Base-by-base conservation (phyloP, 345 rosid genomes). In the Nephelium lappaceum region DNA sequence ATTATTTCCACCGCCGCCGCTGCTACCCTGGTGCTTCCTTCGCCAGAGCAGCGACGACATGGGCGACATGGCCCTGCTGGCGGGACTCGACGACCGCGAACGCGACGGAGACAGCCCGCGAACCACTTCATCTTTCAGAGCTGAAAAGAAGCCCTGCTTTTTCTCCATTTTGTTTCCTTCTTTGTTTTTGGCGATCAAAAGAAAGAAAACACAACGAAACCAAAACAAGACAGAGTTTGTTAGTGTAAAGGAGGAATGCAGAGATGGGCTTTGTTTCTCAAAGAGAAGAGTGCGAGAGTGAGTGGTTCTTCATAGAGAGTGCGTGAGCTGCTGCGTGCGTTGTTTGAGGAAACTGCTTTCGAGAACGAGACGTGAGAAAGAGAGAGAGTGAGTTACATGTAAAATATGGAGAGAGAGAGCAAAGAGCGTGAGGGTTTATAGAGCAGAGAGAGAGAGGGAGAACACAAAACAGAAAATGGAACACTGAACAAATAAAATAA, bases 101-200 rank as follows among this genome's bases (percentile, higher is more conserved):
- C 99, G 93, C 10, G 96, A 88, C 8, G 99, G 99, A 3, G 98
- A 94, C 1, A 96, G 86, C 19, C 98, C 96, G 8, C 97, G 87
- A 23, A 92, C 90, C 0, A 95, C 92, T 77, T 93, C 99, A 4
- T 90, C 88, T 84, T 87, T 96, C 18, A 96, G 94, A 62, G 97
- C 84, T 6, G 98, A 87, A 88, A 96, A 93, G 77, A 96, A 96
- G 15, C 95, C 90, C 78, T 94, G 97, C 70, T 90, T 94, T 79
- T 88, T 96, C 85, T 96, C 99, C 98, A 96, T 96, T 69, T 58
- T 62, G 53, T 11, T 47, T 39, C 16, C 60, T 15, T 45, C 11
- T 38, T 5, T n/a, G 6, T 15, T 4, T 23, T 45, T 16, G 8
- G 12, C 27, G 11, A 11, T 21, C 69, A 71, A 27, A 53, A 10